Evolutionary conservation across 225 moss, liverwort and hornwort genomes (phyloP).

Genomic region (Sphagnum contortum): DNA sequence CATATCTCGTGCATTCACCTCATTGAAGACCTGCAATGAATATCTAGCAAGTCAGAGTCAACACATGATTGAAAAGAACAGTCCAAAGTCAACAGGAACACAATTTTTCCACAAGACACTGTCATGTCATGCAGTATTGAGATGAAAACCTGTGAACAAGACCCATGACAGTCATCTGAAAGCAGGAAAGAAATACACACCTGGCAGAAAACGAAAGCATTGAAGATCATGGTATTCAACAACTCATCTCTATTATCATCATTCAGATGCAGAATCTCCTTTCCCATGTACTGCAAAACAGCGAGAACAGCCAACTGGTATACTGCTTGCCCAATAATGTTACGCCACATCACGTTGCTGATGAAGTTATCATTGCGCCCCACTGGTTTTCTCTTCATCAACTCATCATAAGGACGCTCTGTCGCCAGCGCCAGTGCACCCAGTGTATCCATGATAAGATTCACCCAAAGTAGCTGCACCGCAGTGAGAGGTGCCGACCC

Average conservation of each 20-base stretch:
- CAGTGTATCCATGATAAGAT: constrained; percentile 22
- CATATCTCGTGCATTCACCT: constrained; percentile 6
- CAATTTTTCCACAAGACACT: too few relatives aligned
- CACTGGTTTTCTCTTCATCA: constrained; percentile 9
- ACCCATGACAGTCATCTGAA: too few relatives aligned
- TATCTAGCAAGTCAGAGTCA: too few relatives aligned
- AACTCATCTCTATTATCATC: constrained; percentile 1
- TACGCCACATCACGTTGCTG: constrained; percentile 14
- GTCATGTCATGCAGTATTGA: too few relatives aligned
- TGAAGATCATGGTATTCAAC: constrained; percentile 17
- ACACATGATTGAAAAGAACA: too few relatives aligned
- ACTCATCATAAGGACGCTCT: constrained; percentile 14
- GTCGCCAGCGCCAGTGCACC: constrained; percentile 17
- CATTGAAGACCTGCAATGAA: constrained; percentile 7
- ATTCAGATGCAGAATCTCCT: constrained; percentile 3
- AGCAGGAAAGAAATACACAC: background rate
- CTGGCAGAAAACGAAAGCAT: constrained; percentile 19
- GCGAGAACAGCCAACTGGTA: constrained; percentile 13
- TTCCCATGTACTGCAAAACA: constrained; percentile 9
- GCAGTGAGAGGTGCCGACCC: constrained; percentile 13
- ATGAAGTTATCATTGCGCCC: constrained; percentile 12
- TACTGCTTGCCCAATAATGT: constrained; percentile 10
- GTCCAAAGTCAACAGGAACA: too few relatives aligned
- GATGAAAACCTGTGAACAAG: background rate
- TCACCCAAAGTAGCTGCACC: constrained; percentile 18